Base-by-base conservation (phyloP, 345 rosid species). In the Trapa bicornis region DNA sequence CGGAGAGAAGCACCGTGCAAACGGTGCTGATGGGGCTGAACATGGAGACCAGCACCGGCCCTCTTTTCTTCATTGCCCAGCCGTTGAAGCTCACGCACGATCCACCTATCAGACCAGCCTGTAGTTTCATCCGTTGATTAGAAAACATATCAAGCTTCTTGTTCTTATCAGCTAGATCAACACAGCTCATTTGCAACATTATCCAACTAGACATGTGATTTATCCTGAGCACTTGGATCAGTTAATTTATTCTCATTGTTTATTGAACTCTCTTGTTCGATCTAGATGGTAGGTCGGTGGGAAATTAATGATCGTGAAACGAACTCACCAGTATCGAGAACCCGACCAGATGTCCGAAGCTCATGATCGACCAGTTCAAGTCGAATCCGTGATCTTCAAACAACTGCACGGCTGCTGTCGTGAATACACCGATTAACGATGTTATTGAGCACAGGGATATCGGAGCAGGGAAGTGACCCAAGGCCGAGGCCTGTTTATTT, bases 61-160 rank as follows among this genome's bases (percentile, higher is more conserved):
- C 99, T 66, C 85, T 80, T 76, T 87, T 89, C 87, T 84, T 89
- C 87, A 91, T 83, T n/a, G 99, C 99, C 99, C 99, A 95, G 67
- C 96, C 96, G 53, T 78, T 89, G 81, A 95, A 95, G 79, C 98
- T 95, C 43, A 86, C 79, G 58, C 87, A 84, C 37, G 78, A 81
- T 70, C 99, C 99, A n/a, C 86, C 70, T 65, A 85, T 79, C 0
- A 72, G 58, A 61, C 98, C 99, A 70, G 77, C 90, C 96, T 87
- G 82, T 33, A 37, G 3, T 41, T 41, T 4, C 43, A 41, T 8
- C 7, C 43, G 7, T 41, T 41, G 7, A 41, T 41, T 22, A 22
- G 29, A 22, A 10, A 9, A 39, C 6, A 61, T 14, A n/a, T 43
- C 50, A 65, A 37, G 17, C 16, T 6, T 37, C 50, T 50, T 17